phyloP scores from a whole-genome alignment of 179 eudicot genomes.

The Amaranthus tricolor region DNA sequence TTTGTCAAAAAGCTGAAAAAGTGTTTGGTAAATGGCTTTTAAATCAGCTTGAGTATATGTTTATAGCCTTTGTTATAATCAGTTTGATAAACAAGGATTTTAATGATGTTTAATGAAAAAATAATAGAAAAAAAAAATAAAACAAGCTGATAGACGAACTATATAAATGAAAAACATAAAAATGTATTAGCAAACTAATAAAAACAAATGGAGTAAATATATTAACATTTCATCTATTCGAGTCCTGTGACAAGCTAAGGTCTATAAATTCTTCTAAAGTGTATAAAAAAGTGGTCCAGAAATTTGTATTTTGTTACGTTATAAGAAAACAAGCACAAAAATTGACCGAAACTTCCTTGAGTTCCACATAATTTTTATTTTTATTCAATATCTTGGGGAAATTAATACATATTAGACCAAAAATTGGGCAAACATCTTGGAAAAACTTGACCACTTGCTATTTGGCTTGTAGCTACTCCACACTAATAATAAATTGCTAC shows the following conservation, averaged over 20 bases:
- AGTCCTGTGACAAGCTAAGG: slow-evolving; percentile 1
- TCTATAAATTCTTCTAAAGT: neutral
- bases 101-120: too few relatives aligned
- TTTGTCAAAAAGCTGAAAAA: too few relatives aligned
- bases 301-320: neutral
- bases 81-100: too few relatives aligned
- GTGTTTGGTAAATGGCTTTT: too few relatives aligned
- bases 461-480: neutral
- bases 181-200: too few relatives aligned
- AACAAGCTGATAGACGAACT: too few relatives aligned
- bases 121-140: too few relatives aligned
- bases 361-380: slow-evolving; percentile 20
- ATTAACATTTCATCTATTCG: neutral
- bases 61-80: neutral
- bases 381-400: neutral
- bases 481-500: too few relatives aligned
- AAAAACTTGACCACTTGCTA: slow-evolving; percentile 1
- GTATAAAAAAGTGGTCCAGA: slow-evolving; percentile 15
- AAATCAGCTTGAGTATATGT: too few relatives aligned
- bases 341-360: slow-evolving; percentile 17
- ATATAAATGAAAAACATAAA: too few relatives aligned
- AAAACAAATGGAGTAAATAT: too few relatives aligned
- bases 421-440: slow-evolving; percentile 17
- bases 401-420: neutral
- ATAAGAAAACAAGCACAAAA: slow-evolving; percentile 1